Conservation (phyloP, 805 yeast species). For the Ogataea polymorpha region DNA sequence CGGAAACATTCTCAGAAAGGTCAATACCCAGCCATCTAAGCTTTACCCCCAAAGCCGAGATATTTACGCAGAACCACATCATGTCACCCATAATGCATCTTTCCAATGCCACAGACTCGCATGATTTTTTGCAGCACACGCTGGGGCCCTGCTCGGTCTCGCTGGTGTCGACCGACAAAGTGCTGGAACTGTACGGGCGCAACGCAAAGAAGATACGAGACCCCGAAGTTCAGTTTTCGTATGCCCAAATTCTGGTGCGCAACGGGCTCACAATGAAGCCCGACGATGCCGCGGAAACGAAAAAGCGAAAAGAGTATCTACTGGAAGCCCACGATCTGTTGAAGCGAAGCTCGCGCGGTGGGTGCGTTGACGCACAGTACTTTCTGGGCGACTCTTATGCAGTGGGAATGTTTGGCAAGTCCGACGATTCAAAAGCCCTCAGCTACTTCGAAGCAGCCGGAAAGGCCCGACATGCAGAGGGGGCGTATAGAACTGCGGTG, state of each 20-base stretch:
- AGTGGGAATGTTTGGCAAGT: conserved; percentile 78
- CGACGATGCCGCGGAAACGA: conserved; percentile 24
- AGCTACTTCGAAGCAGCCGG: conserved; percentile 82
- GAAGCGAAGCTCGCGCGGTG: conserved; percentile 69
- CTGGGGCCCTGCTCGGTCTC: conserved; percentile 26
- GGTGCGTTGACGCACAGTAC: conserved; percentile 88
- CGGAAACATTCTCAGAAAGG: conserved; percentile 6
- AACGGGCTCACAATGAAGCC: conserved; percentile 20
- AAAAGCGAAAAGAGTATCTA: conserved; percentile 52
- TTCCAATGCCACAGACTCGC: conserved; percentile 15
- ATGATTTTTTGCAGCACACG: conserved; percentile 15
- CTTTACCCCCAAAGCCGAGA: conserved; percentile 12
- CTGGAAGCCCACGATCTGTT: conserved; percentile 61
- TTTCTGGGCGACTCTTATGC: conserved; percentile 86
- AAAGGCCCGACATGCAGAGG: conserved; percentile 87
- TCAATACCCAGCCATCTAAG: conserved; percentile 12
- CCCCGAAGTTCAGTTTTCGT: conserved; percentile 82
- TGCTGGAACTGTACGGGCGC: conserved; percentile 81
- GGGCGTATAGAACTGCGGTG: conserved; percentile 86
- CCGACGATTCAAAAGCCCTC: conserved; percentile 76
- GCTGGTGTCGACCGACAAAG: conserved; percentile 47
- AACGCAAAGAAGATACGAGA: conserved; percentile 84
- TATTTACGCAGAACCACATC: conserved; percentile 10
- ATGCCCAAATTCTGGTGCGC: conserved; percentile 73
- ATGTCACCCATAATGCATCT: conserved; percentile 16